Percentiles rank a stretch among this genome's conserved stretches.
These are phyloP conservation scores for Hansenula sp. DNA, from an alignment of 1,139 yeast species.

Conservation along the genomic window DNA sequence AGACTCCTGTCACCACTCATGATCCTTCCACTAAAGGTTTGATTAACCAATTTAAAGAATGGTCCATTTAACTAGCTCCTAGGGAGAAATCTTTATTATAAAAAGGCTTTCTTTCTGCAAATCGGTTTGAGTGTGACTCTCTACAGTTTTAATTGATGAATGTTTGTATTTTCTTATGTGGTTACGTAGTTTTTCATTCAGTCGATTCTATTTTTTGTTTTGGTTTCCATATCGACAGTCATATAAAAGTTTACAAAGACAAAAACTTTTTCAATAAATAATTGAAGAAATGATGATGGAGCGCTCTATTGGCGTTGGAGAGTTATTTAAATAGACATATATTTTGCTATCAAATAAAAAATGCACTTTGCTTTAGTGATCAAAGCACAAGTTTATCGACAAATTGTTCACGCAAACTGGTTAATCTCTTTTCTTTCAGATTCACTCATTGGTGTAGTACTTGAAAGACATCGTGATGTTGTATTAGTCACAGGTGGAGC, in stretches of 20 bases:
- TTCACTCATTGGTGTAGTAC: conserved; percentile 42
- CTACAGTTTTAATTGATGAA: not conserved
- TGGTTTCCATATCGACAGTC: too few species aligned
- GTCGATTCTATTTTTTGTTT: too few species aligned
- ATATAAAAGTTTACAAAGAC: too few species aligned
- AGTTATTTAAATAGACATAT: too few species aligned
- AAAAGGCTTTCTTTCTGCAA: too few species aligned
- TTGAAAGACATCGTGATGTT: conserved; percentile 45
- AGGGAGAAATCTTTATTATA: not conserved
- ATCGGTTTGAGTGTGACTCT: too few species aligned
- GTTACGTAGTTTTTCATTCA: too few species aligned
- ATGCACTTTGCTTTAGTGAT: not conserved
- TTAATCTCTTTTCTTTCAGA: conserved; percentile 26
- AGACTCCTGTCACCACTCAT: conserved; percentile 56
- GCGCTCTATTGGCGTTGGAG: too few species aligned
- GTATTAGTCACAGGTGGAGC: conserved; percentile 83
- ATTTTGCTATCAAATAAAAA: too few species aligned
- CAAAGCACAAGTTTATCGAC: conserved; percentile 5
- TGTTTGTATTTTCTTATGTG: too few species aligned
- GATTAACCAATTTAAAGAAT: conserved; percentile 89
- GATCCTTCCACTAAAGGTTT: conserved; percentile 89
- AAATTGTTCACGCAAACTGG: conserved; percentile 7
- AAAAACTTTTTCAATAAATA: too few species aligned
- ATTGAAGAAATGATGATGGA: too few species aligned
- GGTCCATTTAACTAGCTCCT: conserved; percentile 50